Conservation (phyloP, 2,329 filamentous ascomycete species). For the Xylariaceae sp. region DNA sequence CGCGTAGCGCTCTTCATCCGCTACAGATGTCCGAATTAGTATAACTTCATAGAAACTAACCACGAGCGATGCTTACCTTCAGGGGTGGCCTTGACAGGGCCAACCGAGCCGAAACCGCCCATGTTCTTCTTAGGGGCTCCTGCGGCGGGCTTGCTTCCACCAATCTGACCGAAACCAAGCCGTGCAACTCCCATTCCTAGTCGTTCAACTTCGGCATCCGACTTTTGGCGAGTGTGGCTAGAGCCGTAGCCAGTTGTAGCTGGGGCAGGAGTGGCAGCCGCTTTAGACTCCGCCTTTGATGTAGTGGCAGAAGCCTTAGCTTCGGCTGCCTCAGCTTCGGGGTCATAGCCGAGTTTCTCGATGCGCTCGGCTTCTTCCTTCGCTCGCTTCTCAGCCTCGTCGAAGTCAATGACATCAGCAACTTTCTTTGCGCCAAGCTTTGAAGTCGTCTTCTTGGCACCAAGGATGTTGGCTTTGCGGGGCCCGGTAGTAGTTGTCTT, state of each 20-base stretch:
- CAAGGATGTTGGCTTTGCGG: constrained; percentile 80
- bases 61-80: constrained; percentile 51
- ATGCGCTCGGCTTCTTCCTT: constrained; percentile 97
- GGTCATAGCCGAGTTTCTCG: constrained; percentile 91
- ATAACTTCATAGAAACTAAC: neutral
- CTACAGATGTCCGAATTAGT: constrained; percentile 35
- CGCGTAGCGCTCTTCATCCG: constrained; percentile 76
- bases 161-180: constrained; percentile 84
- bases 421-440: constrained; percentile 95
- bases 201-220: constrained; percentile 75
- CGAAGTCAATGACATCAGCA: constrained; percentile 82
- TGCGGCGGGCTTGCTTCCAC: constrained; percentile 54
- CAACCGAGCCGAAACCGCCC: constrained; percentile 82
- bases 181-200: constrained; percentile 83
- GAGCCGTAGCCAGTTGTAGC: constrained; percentile 63
- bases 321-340: constrained; percentile 67
- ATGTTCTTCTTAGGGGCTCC: constrained; percentile 63
- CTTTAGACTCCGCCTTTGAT: constrained; percentile 47
- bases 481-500: constrained; percentile 64
- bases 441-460: constrained; percentile 69
- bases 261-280: constrained; percentile 69
- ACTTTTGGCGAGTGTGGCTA: constrained; percentile 56
- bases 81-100: constrained; percentile 62
- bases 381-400: constrained; percentile 93
- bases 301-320: constrained; percentile 37